Evolutionary conservation across 257 asterid genomes (phyloP), one percentile per base, ranked within the genome.

Genomic region (Verbascum thapsus): DNA sequence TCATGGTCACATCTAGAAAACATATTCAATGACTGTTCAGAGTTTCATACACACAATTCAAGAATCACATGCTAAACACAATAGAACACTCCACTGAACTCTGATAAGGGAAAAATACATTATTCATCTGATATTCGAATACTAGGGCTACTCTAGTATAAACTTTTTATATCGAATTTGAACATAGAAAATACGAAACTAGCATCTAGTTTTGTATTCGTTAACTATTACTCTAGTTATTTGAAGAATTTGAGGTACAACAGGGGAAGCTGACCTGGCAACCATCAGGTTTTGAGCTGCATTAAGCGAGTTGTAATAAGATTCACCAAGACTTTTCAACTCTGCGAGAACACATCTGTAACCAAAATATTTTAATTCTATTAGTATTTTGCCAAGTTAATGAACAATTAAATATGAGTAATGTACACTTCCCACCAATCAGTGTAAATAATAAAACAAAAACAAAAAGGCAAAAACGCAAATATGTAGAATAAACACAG

Each of bases 261-360:
- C n/a, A n/a, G n/a, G n/a, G n/a, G 38, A 17, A n/a, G 43, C 78
- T 60, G 15, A 94, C 97, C 96, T 84, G 4, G 97, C 96, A 53
- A 65, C 75, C 30, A 78, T 53, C 66, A 94, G 89, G 66, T 71
- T 76, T 32, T 68, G 58, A 67, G 95, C 95, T 72, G 94, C 97
- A 75, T 73, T 61, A 22, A 77, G 67, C 4, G 95, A 69, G 30
- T 90, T 95, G 11, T 72, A 34, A 67, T 80, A 79, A 20, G 78
- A 58, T 15, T 63, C 71, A 45, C 96, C 97, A n/a, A 94, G 96
- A 66, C 90, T 82, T 76, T 52, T 81, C 86, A 87, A 67, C 75
- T 90, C 99, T 10, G 83, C 95, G 66, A 90, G 76, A 66, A 75
- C 88, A 67, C 97, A 94, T 58, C 99, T 94, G 84, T 73, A 66